Base-by-base conservation (phyloP, 2,329 filamentous ascomycete genomes). In the Didymella pomorum region DNA sequence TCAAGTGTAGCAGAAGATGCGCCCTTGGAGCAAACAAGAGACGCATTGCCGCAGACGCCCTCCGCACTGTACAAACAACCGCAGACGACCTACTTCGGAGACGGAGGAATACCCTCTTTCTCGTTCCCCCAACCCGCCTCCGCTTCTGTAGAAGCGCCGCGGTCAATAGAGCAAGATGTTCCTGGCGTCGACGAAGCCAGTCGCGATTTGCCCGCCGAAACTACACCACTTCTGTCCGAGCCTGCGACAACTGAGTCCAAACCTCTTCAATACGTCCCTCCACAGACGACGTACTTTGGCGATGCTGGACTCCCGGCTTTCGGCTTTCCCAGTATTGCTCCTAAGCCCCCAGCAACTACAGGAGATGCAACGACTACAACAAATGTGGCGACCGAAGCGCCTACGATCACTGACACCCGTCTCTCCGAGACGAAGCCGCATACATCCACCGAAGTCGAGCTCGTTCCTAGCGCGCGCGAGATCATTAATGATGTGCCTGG, bases 391-490 rank as follows among this genome's bases (percentile, higher is more conserved):
- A 7, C 45, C 20, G 21, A 16, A 16, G 18, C 18, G 10, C 18
- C 4, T 28, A 21, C 39, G n/a, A 16, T 16, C 3, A 21, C 16
- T 1, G 43, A 41, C 12, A n/a, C n/a, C 1, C 33, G n/a, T 41
- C 11, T 6, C 2, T 11, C 12, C 4, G 21, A 43, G 6, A 10
- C 25, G 8, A 48, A 23, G 9, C 7, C 44, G 25, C 56, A 55
- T n/a, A 12, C 48, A 18, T 18, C 51, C 2, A 48, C 52, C 11
- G 60, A 63, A 23, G 31, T 60, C 20, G 62, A 66, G 35, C 56
- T 55, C 29, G 55, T 47, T 4, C 46, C 52, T 7, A 47, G 47
- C 12, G 26, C 33, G 3, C 48, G 43, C 4, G 47, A 56, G 42
- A 56, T 51, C 42, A 25, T 51, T 10, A 10, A 31, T 8, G 47